Evolutionary conservation across 2,329 filamentous ascomycete genomes (phyloP), one percentile per base, ranked within the genome.

Genomic region (Pleomassaria siparia): DNA sequence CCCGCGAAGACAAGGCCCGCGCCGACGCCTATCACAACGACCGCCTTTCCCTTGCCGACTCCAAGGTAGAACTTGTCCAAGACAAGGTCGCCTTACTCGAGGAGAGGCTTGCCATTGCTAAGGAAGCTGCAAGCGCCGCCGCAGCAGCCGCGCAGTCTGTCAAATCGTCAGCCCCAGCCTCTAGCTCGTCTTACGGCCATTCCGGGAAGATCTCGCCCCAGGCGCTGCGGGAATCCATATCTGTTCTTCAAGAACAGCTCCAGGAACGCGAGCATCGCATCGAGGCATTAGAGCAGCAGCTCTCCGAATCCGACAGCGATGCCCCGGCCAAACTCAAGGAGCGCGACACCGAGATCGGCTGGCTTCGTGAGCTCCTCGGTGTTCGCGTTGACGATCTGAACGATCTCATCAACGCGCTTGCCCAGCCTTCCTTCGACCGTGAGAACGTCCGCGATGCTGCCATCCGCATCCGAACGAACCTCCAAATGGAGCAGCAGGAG

Each of bases 401-500:
- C 58, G 94, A 99, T 66, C 89, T 99, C 51, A 92, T 97, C 66
- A 80, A 80, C 42, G 85, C 88, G 5, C 79, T 97, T 22, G 86
- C 87, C 2, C 80, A 85, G 53, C 86, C 91, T 4, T 76, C 80
- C 21, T 94, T 89, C 66, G 86, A 97, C 69, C 83, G 84, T 47
- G 84, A 90, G 53, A 80, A 82, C 5, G 88, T 96, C 54, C 89
- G 88, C 60, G 91, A 97, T 66, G 91, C 91, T 5, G 89, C 90
- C 28, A 97, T 97, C 59, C 87, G 94, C 44, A 85, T 99, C 51
- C 89, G 90, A 67, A 89, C 94, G 12, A 96, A 96, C 63, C 78
- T 99, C 28, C 90, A 97, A 68, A 99, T 99, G 94, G 92, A 99
- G 71, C 89, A 95, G 67, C 90, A 96, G 68, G 91, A 96, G 72